Evolutionary conservation across 441 rosid genomes (phyloP), one percentile per base, ranked within the genome.

Genomic region (Syzygium malaccense): DNA sequence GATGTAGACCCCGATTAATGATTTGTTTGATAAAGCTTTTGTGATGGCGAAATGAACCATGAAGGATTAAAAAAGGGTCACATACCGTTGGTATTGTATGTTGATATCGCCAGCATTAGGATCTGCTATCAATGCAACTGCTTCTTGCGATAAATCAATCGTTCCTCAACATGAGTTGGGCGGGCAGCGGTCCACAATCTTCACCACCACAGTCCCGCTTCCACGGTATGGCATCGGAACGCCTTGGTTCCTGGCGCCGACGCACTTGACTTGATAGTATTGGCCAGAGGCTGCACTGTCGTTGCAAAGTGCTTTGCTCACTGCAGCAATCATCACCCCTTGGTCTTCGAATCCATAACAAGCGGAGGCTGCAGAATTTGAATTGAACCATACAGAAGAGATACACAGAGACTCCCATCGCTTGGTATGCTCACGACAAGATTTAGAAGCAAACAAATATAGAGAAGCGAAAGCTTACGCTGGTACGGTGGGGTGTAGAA

Each of bases 171-270:
- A 91, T 4, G 32, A 86, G 60, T 86, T 57, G 32, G 8, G 19
- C 4, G 92, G 94, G 84, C 94, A 91, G 28, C 86, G 88, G 87
- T 93, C 93, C 11, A 92, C 94, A 68, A 93, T 91, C 64, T 87
- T 93, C 57, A 93, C 95, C 2, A 30, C 91, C 79, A 92, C 89
- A 6, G 92, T 75, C 11, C 85, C 55, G 2, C 89, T 86, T 3
- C 71, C 18, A 4, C 56, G 91, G 88, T 94, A 94, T 2, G 94
- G 92, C 58, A 91, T 92, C 20, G 91, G 91, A 11, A 37, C 87
- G n/a, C 91, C 93, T 11, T 88, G 5, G 91, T 94, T 55, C 58
- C 58, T 92, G 49, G 93, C 84, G 17, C 93, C 88, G 26, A 66
- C n/a, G 88, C 95, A 93, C 28, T 3, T 89, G 14, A 92, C 90